A percentile compares a stretch with the other conserved stretches of the same genome.
phyloP scores from a whole-genome alignment of 2,329 filamentous ascomycete species.

The Aspergillus neotritici region DNA sequence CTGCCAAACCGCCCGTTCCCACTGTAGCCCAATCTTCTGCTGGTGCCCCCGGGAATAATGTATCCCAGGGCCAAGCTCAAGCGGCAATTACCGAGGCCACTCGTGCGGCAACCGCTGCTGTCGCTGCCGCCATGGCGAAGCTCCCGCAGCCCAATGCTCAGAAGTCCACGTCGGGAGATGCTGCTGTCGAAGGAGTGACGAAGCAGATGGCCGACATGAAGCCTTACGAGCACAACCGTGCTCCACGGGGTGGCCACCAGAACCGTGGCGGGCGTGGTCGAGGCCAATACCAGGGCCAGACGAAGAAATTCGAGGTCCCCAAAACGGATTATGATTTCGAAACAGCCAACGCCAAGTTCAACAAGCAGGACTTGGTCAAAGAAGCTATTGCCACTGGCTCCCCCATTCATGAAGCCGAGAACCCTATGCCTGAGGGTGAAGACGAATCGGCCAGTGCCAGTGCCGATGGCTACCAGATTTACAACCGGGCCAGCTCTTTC shows the following conservation, averaged over 20 bases:
- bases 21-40: constrained; percentile 25
- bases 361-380: constrained; percentile 80
- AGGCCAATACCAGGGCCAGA: constrained; percentile 38
- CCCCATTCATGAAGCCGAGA: constrained; percentile 52
- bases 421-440: constrained; percentile 43
- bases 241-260: constrained; percentile 35
- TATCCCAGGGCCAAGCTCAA: constrained; percentile 27
- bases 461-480: constrained; percentile 43
- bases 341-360: constrained; percentile 79
- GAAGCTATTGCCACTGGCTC: constrained; percentile 78
- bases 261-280: constrained; percentile 46
- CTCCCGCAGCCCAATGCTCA: constrained; percentile 36
- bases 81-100: constrained; percentile 44
- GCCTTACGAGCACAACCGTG: constrained; percentile 35
- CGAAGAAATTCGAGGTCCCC: constrained; percentile 77
- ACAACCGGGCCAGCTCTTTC: constrained; percentile 87
- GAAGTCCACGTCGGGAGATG: constrained; percentile 28
- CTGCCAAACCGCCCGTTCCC: constrained; percentile 30
- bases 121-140: constrained; percentile 49
- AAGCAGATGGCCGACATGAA: constrained; percentile 44
- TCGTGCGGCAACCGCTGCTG: constrained; percentile 46
- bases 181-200: constrained; percentile 38
- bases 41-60: constrained; percentile 19
- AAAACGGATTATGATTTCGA: constrained; percentile 90
- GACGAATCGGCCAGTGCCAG: constrained; percentile 33